Percentiles rank a stretch among this genome's conserved stretches.
These are phyloP conservation scores for Pharnaceum exiguum DNA, from an alignment of 148 eudicot species.

Conservation along the genomic window DNA sequence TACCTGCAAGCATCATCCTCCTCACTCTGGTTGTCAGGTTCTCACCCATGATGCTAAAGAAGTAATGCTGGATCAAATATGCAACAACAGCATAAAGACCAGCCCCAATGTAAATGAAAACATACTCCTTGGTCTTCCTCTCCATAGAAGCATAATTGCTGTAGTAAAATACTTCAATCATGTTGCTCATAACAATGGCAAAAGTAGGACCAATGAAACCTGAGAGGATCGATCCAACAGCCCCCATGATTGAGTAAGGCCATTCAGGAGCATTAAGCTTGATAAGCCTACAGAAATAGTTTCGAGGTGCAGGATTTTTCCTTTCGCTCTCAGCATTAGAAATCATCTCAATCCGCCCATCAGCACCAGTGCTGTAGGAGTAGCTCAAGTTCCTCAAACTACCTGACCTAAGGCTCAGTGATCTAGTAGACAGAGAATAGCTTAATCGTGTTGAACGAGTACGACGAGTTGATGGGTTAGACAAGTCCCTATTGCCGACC, in stretches of 20 bases:
- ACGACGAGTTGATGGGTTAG: constrained; percentile 84
- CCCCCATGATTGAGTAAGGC: constrained; percentile 98
- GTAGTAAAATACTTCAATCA: constrained; percentile 99
- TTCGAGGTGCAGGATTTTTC: constrained; percentile 80
- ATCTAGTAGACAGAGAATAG: constrained; percentile 83
- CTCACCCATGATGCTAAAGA: constrained; percentile 99
- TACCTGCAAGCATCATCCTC: constrained; percentile 99
- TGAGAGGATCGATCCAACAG: constrained; percentile 84
- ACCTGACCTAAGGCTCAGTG: constrained; percentile 93
- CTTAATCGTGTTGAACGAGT: constrained; percentile 76
- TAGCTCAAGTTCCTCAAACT: constrained; percentile 91
- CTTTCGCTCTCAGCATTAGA: constrained; percentile 86
- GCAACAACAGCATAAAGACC: constrained; percentile 95
- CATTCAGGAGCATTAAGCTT: constrained; percentile 95
- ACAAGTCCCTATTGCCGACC: constrained; percentile 88
- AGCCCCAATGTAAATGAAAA: constrained; percentile 92
- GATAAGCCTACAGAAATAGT: constrained; percentile 73
- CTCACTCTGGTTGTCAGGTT: constrained; percentile 94
- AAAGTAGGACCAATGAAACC: constrained; percentile 97
- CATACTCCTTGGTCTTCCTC: constrained; percentile 91
- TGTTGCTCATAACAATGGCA: constrained; percentile 97
- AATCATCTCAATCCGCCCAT: constrained; percentile 95
- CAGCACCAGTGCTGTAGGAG: constrained; percentile 89
- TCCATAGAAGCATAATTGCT: constrained; percentile 77
- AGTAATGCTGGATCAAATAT: constrained; percentile 94